Evolutionary conservation across 805 yeast genomes (phyloP), one percentile per base, ranked within the genome.

Genomic region (Candida silvatica): DNA sequence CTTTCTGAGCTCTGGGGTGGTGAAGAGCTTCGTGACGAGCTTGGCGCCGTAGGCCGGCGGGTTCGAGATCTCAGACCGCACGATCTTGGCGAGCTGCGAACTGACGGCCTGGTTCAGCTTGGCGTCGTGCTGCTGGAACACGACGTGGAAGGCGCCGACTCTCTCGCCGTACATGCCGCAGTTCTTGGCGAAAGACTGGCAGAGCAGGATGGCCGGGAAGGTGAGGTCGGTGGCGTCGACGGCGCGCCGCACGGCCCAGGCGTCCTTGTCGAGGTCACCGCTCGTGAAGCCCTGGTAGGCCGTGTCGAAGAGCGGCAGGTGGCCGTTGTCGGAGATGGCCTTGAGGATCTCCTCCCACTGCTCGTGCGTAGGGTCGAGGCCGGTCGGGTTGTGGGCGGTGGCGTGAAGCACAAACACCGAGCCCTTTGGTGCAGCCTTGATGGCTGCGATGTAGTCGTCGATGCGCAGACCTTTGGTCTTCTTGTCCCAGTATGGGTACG

Each of bases 201-300:
- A 87, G 38, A 90, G 71, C 22, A 85, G 51, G 36, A 83, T 59
- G 24, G 42, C 46, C 38, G 90, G 88, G 44, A 68, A 56, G 26
- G 67, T 62, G 37, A 63, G 64, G 15, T 61, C 57, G 27, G 66
- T 59, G 33, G 51, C 51, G 35, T 62, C 55, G 35, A 80, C 67
- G 42, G 86, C 87, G 34, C 67, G 62, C 45, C 87, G 69, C 37
- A 81, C 76, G 17, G 97, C 86, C 66, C 73, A 84, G 6, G 94
- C 90, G 51, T 90, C 98, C 40, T 73, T 69, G 44, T 71, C 79
- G 46, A 86, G 70, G 49, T 81, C 77, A 37, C 97, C 97, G 29
- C 88, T 73, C 20, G 97, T 95, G 56, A 90, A 90, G 4, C 98
- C 98, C 65, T 90, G 97, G 68, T 92, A 90, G 17, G 97, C 97